Evolutionary conservation across 2,329 filamentous ascomycete species (phyloP), one percentile per base, ranked within the genome.

Genomic region (Ophiostoma triangulosporum): DNA sequence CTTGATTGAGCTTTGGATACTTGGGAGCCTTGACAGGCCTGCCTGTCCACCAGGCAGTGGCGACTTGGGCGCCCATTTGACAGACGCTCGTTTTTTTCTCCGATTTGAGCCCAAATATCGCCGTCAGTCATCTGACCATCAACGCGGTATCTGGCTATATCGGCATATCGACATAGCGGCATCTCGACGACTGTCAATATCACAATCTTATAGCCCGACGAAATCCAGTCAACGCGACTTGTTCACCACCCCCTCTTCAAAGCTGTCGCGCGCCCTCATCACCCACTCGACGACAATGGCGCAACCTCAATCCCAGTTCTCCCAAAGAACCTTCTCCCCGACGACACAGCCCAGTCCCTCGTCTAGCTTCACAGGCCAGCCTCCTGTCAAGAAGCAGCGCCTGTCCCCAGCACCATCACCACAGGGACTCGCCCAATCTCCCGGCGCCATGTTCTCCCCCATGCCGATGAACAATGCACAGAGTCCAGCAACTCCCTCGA

Each of bases 291-390:
- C 15, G 43, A 29, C 43, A 59, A 79, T 83, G 80, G 78, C 80
- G 62, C 80, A 83, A 64, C 76, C 77, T 51, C 77, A 80, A 59
- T 68, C 71, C n/a, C 70, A 74, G 58, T 68, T 69, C 58, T 56
- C 56, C 3, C 57, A 51, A 50, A 35, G 58, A 54, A 57, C 57
- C 6, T 60, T 59, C 32, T 56, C 58, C 2, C 58, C 59, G 1
- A 27, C 52, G 1, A 36, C 54, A 4, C 67, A 63, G 53, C 59
- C 59, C 56, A 54, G 60, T 20, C 57, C 59, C 4, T 59, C 60
- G 17, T 56, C 55, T 8, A 48, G 54, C 9, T 60, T 61, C 26
- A 45, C 57, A 7, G 52, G 46, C 60, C 67, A 51, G 64, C 36
- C 62, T 5, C 60, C 63, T 3, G 58, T 45, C n/a, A 56, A 57